Conservation (phyloP, 2,329 filamentous ascomycete genomes). For the Fusarium coffeatum region DNA sequence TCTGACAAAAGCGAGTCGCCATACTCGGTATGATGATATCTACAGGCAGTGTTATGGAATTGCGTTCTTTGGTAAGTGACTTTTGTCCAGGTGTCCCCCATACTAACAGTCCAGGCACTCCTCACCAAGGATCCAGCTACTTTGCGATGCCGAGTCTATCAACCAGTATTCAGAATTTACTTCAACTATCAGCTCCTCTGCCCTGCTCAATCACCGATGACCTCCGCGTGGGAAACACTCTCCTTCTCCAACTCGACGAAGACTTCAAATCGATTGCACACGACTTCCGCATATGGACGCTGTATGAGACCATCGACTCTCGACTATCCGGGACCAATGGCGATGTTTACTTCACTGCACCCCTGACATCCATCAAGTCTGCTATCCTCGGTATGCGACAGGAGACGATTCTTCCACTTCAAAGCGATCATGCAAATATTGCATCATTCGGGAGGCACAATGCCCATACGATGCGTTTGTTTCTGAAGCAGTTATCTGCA, state of each 20-base stretch:
- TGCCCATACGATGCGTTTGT: slow-evolving; percentile 58
- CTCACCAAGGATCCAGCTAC: slow-evolving; percentile 72
- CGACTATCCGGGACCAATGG: slow-evolving; percentile 59
- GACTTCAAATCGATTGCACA: slow-evolving; percentile 67
- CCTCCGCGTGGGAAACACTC: slow-evolving; percentile 62
- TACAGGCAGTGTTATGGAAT: slow-evolving; percentile 69
- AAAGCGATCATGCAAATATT: slow-evolving; percentile 66
- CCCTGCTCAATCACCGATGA: slow-evolving; percentile 63
- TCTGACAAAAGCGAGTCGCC: slow-evolving; percentile 60
- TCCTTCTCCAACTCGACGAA: slow-evolving; percentile 63
- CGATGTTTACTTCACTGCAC: slow-evolving; percentile 68
- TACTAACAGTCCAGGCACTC: slow-evolving; percentile 58
- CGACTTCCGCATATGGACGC: slow-evolving; percentile 71
- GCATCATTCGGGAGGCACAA: slow-evolving; percentile 66
- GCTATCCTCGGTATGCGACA: slow-evolving; percentile 63
- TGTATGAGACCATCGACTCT: slow-evolving; percentile 72
- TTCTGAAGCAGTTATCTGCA: slow-evolving; percentile 51
- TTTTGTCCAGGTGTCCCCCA: rapidly evolving
- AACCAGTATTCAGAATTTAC: slow-evolving; percentile 63
- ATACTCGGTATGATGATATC: slow-evolving; percentile 56
- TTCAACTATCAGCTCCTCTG: slow-evolving; percentile 63
- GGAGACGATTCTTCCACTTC: slow-evolving; percentile 64
- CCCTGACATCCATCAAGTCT: slow-evolving; percentile 68
- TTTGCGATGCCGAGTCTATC: slow-evolving; percentile 68
- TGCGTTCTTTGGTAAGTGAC: slow-evolving; percentile 66